These are phyloP conservation scores for Saccharomyces hybrid DNA, from an alignment of 1,139 yeast species.

Conservation along the genomic window DNA sequence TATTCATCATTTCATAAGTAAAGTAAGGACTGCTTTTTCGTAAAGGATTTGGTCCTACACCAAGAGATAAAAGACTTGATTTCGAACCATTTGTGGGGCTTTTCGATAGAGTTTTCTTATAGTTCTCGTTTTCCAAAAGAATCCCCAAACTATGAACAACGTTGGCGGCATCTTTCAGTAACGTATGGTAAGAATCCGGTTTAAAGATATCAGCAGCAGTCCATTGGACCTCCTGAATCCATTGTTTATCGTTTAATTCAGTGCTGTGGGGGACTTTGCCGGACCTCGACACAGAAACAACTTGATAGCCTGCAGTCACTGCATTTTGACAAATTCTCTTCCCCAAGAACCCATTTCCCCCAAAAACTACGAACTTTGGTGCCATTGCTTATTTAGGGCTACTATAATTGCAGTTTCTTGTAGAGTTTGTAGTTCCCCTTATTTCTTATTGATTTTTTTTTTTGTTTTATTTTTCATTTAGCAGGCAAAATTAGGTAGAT, in stretches of 20 bases:
- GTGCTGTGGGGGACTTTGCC: constrained; percentile 46
- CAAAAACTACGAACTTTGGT: constrained; percentile 48
- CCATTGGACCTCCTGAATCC: constrained; percentile 65
- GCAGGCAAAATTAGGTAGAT: constrained; percentile 1
- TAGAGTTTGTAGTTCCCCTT: neutral
- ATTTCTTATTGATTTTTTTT: constrained; percentile 11
- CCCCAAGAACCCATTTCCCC: constrained; percentile 79
- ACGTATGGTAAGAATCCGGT: constrained; percentile 47
- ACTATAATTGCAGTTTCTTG: neutral
- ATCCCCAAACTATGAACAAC: constrained; percentile 84
- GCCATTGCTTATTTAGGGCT: neutral
- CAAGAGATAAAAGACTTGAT: neutral
- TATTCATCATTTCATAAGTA: constrained; percentile 58
- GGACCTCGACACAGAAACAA: constrained; percentile 54
- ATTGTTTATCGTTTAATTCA: constrained; percentile 33
- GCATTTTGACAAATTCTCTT: constrained; percentile 67
- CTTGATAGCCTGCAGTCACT: constrained; percentile 52
- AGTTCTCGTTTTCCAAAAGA: constrained; percentile 56
- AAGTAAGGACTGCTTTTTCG: constrained; percentile 35
- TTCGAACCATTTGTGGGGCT: neutral
- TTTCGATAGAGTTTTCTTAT: constrained; percentile 40
- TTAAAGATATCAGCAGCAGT: constrained; percentile 58
- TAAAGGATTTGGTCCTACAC: constrained; percentile 42
- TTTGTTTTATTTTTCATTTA: neutral
- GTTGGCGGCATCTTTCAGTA: constrained; percentile 45